Evolutionary conservation across 2,329 filamentous ascomycete species (phyloP).

Genomic region (Calonectria naviculata): DNA sequence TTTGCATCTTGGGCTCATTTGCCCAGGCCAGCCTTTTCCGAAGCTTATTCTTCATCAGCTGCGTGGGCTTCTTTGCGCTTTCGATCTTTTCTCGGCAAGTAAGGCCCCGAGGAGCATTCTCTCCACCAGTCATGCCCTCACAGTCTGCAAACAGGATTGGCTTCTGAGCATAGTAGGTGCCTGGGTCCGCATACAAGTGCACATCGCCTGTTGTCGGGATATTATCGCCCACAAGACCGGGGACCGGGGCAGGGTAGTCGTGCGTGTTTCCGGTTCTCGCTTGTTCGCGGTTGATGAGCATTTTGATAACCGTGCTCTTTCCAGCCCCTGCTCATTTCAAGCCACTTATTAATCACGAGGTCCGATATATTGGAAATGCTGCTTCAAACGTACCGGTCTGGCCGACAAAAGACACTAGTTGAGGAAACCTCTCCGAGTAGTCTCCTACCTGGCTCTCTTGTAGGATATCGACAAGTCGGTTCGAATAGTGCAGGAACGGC

Average conservation of each 20-base stretch:
- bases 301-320: constrained; percentile 10
- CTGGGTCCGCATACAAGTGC: constrained; percentile 7
- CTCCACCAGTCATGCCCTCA: constrained; percentile 7
- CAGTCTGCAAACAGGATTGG: constrained; percentile 3
- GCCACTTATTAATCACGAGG: not conserved
- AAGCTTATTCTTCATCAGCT: not conserved
- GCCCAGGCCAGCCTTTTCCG: constrained; percentile 7
- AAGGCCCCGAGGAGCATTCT: not conserved
- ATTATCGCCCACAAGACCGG: not conserved
- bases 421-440: constrained; percentile 11
- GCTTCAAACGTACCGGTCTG: not conserved
- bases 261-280: not conserved
- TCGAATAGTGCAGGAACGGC: constrained; percentile 14
- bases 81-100: not conserved
- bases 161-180: not conserved
- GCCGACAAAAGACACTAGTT: constrained; percentile 10
- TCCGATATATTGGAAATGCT: not conserved
- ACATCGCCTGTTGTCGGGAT: constrained; percentile 9
- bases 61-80: not conserved
- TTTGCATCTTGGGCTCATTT: not conserved
- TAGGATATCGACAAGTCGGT: constrained; percentile 12
- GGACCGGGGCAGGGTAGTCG: constrained; percentile 1
- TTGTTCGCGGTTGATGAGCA: constrained; percentile 13
- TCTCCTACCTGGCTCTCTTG: constrained; percentile 4
- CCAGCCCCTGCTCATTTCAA: not conserved